A percentile compares a stretch with the other conserved stretches of the same genome.
Conservation (phyloP, 306 rosid genomes). For the Luffa acutangula region DNA sequence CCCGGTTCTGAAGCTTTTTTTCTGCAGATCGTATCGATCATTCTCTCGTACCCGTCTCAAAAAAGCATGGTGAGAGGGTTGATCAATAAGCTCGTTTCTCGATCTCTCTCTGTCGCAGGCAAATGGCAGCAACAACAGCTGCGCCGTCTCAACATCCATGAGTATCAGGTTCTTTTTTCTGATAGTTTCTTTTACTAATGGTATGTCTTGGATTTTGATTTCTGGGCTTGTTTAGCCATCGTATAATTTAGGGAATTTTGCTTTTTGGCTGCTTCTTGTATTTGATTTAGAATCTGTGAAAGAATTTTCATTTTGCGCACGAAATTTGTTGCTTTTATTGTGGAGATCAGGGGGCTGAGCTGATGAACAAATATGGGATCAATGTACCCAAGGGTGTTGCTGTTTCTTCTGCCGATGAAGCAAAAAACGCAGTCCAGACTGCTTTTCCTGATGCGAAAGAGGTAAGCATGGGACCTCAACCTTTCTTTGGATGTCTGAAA, state of each 20-base stretch:
- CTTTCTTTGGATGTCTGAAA: not conserved
- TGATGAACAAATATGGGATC: conserved; percentile 84
- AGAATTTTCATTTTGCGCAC: not conserved
- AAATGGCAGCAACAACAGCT: conserved; percentile 94
- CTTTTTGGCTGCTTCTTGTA: not conserved
- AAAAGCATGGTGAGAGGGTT: conserved; percentile 67
- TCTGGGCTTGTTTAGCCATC: not conserved
- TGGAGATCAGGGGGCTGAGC: conserved; percentile 69
- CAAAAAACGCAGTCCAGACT: conserved; percentile 39
- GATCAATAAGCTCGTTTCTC: conserved; percentile 65
- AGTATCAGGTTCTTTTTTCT: conserved; percentile 59
- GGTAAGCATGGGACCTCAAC: conserved; percentile 17
- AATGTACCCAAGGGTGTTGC: conserved; percentile 59
- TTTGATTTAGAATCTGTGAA: not conserved
- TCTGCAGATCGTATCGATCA: not conserved
- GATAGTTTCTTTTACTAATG: not conserved
- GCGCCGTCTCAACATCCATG: conserved; percentile 98
- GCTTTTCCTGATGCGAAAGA: conserved; percentile 49
- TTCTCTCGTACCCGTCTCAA: not conserved
- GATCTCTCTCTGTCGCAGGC: conserved; percentile 89
- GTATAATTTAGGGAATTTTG: not conserved
- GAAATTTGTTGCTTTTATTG: not conserved
- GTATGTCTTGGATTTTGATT: not conserved
- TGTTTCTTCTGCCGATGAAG: conserved; percentile 30
- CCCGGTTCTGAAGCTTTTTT: conserved; percentile 11